Evolutionary conservation across 192 early-diverging fungal species (phyloP), one percentile per base, ranked within the genome.

Genomic region (Gigaspora rosea): DNA sequence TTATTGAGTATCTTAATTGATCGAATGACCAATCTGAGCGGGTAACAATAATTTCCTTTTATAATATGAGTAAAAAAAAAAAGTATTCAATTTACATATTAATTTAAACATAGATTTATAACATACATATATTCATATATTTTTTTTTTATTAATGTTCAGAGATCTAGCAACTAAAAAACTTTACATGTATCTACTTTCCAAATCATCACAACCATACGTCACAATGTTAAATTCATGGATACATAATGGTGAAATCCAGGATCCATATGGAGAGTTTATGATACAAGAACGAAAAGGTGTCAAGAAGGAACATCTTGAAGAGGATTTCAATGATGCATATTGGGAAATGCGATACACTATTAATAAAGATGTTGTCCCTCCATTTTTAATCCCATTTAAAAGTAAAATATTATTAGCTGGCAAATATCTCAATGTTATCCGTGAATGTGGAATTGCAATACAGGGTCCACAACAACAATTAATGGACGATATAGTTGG

Each of bases 391-490:
- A 89, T 89, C 7, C 89, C 91, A 8, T 86, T 91, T 20, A 87
- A 91, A 27, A 86, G 86, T 5, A 95, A 95, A 81, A 92, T 98
- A 63, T 79, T 99, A 73, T 82, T 92, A 20, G 93, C 96, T 0
- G 98, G 98, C 51, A 96, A 96, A 81, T 98, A 99, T 79, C 81
- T 98, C 58, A 98, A 99, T 80, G 95, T 97, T 2, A 85, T 98
- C 32, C 85, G 93, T 1, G 95, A 94, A 71, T 97, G 94, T 79
- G 91, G 91, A n/a, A 86, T 88, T 8, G 76, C 75, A 71, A 73
- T 85, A 32, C 48, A 78, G 18, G 82, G 72, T 16, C 81, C 84
- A 20, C 75, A 84, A 51, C 76, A 48, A 48, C 62, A 76, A 61
- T 77, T 48, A 22, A 77, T 49, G 65, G 84, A 73, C 27, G 78